A percentile compares a stretch with the other conserved stretches of the same genome.
These are phyloP conservation scores for Paramecium sexaurelia DNA, from an alignment of 73 alveolate species.

Conservation along the genomic window DNA sequence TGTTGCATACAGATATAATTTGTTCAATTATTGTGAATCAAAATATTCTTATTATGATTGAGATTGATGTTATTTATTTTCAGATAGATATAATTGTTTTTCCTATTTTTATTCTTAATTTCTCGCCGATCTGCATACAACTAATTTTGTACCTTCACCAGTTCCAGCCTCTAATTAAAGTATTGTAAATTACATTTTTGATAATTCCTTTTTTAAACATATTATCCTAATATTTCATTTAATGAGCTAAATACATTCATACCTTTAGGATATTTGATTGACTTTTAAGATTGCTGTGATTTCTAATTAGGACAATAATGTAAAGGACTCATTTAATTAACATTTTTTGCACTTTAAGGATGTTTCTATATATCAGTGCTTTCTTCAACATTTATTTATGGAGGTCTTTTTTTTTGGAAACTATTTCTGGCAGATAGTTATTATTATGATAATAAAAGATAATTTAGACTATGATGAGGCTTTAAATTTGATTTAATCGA, in stretches of 20 bases:
- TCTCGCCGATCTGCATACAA: constrained; percentile 36
- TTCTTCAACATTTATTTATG: constrained; percentile 3
- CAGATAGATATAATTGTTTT: constrained; percentile 9
- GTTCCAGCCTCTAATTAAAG: constrained; percentile 57
- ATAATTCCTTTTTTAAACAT: neutral
- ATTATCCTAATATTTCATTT: constrained; percentile 21
- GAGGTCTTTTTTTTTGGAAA: constrained; percentile 54
- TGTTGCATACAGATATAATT: constrained; percentile 10
- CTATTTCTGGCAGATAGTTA: constrained; percentile 3
- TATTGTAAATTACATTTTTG: constrained; percentile 20
- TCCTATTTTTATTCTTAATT: constrained; percentile 24
- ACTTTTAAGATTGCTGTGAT: neutral
- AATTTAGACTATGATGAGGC: constrained; percentile 12
- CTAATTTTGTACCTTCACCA: constrained; percentile 43
- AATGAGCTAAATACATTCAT: constrained; percentile 25
- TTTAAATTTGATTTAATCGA: neutral
- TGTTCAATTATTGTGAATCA: neutral
- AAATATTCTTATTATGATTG: neutral
- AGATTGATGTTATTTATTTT: neutral
- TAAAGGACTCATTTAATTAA: constrained; percentile 6
- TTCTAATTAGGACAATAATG: constrained; percentile 21
- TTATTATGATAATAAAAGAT: neutral
- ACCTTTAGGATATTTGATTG: neutral
- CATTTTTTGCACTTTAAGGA: constrained; percentile 38
- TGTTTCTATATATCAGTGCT: neutral